These are phyloP conservation scores for Fusarium neocosmosporiellum DNA, from an alignment of 2,329 filamentous ascomycete genomes.

Conservation along the genomic window DNA sequence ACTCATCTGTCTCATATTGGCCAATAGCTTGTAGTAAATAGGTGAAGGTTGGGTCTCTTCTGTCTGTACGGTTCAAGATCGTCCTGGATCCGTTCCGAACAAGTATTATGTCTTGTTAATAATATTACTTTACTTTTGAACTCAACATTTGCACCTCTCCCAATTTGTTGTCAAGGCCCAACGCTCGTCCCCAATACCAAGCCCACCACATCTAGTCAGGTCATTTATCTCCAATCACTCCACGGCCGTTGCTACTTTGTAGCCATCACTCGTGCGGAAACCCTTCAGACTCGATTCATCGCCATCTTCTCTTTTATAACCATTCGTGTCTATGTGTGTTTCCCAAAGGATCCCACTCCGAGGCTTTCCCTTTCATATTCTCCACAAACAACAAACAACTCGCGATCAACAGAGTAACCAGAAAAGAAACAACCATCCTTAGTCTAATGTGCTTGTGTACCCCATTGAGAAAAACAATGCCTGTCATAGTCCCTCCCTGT, in stretches of 20 bases:
- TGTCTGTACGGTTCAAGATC: not conserved
- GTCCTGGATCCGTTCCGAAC: not conserved
- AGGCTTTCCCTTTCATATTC: slow-evolving; percentile 33
- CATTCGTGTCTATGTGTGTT: slow-evolving; percentile 37
- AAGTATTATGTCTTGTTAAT: not conserved
- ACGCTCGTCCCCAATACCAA: not conserved
- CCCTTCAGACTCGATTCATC: slow-evolving; percentile 21
- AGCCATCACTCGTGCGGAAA: not conserved
- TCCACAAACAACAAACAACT: slow-evolving; percentile 28
- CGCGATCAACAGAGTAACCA: slow-evolving; percentile 41
- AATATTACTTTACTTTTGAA: not conserved
- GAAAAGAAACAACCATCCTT: slow-evolving; percentile 43
- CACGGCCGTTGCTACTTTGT: not conserved
- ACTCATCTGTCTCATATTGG: no score
- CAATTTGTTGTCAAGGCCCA: not conserved
- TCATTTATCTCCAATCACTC: not conserved
- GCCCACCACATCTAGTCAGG: not conserved
- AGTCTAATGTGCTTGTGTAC: slow-evolving; percentile 47
- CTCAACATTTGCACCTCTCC: not conserved
- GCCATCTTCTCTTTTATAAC: slow-evolving; percentile 19
- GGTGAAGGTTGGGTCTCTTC: not conserved
- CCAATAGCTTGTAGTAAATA: not conserved
- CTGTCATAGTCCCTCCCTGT: slow-evolving; percentile 40
- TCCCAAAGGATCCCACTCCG: slow-evolving; percentile 28
- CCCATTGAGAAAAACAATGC: slow-evolving; percentile 39